Evolutionary conservation across 2,329 filamentous ascomycete species (phyloP).

Genomic region (Neopestalotiopsis sp.): DNA sequence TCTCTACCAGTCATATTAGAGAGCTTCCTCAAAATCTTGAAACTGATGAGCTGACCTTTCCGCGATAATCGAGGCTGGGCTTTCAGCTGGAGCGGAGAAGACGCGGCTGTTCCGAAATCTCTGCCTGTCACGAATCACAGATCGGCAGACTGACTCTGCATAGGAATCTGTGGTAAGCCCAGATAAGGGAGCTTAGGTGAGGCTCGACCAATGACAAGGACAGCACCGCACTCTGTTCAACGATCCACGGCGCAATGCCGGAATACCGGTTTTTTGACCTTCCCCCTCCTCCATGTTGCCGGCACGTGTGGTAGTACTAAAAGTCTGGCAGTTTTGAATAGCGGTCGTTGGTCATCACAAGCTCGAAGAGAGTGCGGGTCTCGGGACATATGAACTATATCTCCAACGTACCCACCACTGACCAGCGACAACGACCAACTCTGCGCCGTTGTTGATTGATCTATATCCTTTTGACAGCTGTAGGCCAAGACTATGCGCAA

Average conservation of each 20-base stretch:
- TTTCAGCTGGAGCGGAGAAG: no score
- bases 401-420: background rate
- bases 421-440: background rate
- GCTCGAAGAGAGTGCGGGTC: background rate
- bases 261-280: background rate
- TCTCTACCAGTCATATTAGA: no score
- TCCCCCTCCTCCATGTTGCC: background rate
- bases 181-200: background rate
- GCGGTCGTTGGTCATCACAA: background rate
- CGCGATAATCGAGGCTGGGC: no score
- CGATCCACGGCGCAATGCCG: background rate
- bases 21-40: no score
- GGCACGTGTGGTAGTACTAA: background rate
- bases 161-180: no score
- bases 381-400: background rate
- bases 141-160: no score
- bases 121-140: no score
- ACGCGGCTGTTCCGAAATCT: no score
- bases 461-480: conserved; percentile 12
- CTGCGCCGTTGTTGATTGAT: background rate
- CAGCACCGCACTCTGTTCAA: background rate
- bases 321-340: background rate
- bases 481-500: conserved; percentile 17
- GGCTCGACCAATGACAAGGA: background rate
- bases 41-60: no score